Evolutionary conservation across 331 rosid genomes (phyloP), one percentile per base, ranked within the genome.

Genomic region (Malus hybrid): DNA sequence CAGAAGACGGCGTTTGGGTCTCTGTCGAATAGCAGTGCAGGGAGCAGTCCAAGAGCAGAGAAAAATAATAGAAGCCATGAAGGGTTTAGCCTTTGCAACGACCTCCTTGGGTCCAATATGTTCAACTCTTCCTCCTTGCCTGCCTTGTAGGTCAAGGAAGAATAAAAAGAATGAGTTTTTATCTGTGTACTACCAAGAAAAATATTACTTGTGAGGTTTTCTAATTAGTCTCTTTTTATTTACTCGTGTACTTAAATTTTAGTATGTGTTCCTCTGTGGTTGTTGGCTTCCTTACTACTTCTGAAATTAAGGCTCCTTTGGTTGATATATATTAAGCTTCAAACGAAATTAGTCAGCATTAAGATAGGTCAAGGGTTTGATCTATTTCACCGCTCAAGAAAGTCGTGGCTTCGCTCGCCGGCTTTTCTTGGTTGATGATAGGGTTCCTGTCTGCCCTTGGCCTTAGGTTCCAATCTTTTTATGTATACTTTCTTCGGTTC

Each of bases 41-140:
- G 97, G 32, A 92, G 97, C 74, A 90, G 97, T 82, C 99, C 99
- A 5, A 82, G 96, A 68, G 88, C 94, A 2, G 97, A 87, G 61
- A 84, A 83, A 34, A 81, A 73, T 22, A 68, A 39, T 75, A 74
- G 76, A 75, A 74, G 78, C 12, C 83, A 74, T 64, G 92, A 88
- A 78, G 91, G 93, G 29, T 86, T 79, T 11, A 86, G 87, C 85
- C 81, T 83, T 70, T 88, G 94, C 87, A 93, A 83, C 72, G 90
- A 85, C 68, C 91, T 86, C 11, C 87, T 86, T 20, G 88, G 89
- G 10, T 80, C 89, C 63, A 76, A 83, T 77, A 81, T 78, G 22
- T 80, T 84, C 61, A 76, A 72, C 52, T 62, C 80, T 73, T 72
- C 88, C 6, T 83, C 87, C 55, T 81, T 87, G 80, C 87, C 89